These are phyloP conservation scores for Gossypium ekmanianum DNA, from an alignment of 345 rosid genomes.

Conservation along the genomic window DNA sequence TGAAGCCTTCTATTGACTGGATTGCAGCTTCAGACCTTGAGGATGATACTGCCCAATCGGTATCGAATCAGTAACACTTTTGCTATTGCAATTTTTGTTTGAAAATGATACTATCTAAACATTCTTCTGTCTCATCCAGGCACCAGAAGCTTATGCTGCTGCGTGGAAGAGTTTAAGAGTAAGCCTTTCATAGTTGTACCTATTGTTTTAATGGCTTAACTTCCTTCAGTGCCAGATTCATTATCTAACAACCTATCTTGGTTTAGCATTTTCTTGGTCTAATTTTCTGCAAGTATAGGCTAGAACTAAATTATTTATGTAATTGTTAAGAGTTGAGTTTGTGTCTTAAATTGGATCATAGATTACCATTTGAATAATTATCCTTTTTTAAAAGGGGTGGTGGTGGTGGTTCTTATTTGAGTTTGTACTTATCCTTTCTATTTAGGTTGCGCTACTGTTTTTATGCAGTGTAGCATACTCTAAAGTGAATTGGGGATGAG, in stretches of 20 bases:
- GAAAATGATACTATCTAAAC: neutral
- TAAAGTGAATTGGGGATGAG: neutral
- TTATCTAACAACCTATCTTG: neutral
- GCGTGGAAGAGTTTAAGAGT: conserved; percentile 94
- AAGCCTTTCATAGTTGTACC: conserved; percentile 9
- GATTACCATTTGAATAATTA: neutral
- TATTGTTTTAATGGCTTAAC: neutral
- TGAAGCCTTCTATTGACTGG: conserved; percentile 84
- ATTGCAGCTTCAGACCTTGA: conserved; percentile 98
- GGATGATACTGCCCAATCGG: conserved; percentile 67
- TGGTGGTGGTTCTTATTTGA: neutral
- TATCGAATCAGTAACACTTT: conserved; percentile 27
- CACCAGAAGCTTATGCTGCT: conserved; percentile 76
- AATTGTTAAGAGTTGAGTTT: neutral
- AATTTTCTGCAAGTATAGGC: neutral
- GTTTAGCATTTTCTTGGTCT: neutral
- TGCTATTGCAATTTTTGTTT: neutral
- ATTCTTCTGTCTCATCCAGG: conserved; percentile 37
- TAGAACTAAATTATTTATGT: neutral
- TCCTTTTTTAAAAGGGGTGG: neutral
- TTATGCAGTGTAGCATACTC: neutral
- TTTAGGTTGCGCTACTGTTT: neutral
- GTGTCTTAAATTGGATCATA: neutral
- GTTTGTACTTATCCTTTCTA: neutral
- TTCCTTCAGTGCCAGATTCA: neutral